phyloP scores from a whole-genome alignment of 352 stramenopile species.

The Pythium oligandrum region DNA sequence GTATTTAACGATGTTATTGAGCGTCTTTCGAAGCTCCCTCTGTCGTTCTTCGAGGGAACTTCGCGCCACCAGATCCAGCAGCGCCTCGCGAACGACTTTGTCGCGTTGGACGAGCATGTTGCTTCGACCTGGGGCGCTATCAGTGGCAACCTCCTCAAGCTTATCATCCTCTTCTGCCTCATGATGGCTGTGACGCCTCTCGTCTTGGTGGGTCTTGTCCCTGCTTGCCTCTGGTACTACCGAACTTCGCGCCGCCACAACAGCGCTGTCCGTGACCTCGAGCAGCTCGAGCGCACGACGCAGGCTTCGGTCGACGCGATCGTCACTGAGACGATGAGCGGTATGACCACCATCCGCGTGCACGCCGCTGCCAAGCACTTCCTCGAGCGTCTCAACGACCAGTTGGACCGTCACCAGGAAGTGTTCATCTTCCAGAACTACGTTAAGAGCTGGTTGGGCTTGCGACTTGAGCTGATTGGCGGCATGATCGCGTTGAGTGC shows the following conservation, averaged over 20 bases:
- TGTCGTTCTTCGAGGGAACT: conserved; percentile 82
- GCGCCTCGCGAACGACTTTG: conserved; percentile 71
- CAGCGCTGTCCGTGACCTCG: conserved; percentile 88
- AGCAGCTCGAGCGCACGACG: conserved; percentile 94
- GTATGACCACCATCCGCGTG: conserved; percentile 92
- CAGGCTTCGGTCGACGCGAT: conserved; percentile 94
- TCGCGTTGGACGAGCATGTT: conserved; percentile 73
- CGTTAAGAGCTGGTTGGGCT: conserved; percentile 71
- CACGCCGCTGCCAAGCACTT: conserved; percentile 56
- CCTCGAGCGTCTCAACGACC: conserved; percentile 37
- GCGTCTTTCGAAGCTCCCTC: conserved; percentile 59
- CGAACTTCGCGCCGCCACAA: conserved; percentile 88
- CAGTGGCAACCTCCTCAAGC: too few species aligned
- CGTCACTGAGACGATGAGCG: conserved; percentile 93
- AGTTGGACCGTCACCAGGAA: conserved; percentile 64
- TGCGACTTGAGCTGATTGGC: conserved; percentile 69
- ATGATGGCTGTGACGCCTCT: too few species aligned
- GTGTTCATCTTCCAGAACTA: conserved; percentile 73
- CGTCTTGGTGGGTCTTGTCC: too few species aligned
- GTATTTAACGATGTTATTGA: conserved; percentile 63
- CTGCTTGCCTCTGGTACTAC: too few species aligned
- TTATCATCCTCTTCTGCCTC: too few species aligned
- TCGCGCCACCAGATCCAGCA: conserved; percentile 77
- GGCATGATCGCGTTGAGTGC: conserved; percentile 58
- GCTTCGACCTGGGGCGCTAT: conserved; percentile 42